Evolutionary conservation across 441 rosid genomes (phyloP).

Genomic region (Croton setiger): DNA sequence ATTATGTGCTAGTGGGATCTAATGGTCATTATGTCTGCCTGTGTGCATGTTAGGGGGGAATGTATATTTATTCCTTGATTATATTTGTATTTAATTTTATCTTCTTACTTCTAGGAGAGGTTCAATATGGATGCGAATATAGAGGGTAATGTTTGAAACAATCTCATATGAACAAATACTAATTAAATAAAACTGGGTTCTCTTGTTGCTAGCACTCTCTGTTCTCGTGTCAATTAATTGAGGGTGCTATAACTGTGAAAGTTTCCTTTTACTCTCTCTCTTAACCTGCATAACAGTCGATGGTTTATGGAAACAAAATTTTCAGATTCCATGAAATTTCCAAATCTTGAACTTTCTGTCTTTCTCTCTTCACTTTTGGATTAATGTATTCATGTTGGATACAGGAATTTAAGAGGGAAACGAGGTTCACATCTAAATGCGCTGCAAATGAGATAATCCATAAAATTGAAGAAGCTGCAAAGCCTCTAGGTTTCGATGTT

Average conservation of each 20-base stretch:
- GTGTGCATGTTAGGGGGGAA: background rate
- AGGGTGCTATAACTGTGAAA: background rate
- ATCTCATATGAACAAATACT: too few relatives aligned
- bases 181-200: background rate
- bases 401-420: conserved; percentile 82
- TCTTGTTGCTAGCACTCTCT: background rate
- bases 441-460: conserved; percentile 80
- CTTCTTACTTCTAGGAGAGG: too few relatives aligned
- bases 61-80: background rate
- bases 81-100: background rate
- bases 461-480: conserved; percentile 93
- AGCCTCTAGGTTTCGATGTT: conserved; percentile 96
- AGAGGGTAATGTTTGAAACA: background rate
- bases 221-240: background rate
- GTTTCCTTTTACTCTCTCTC: background rate
- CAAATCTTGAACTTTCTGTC: background rate
- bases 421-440: conserved; percentile 72
- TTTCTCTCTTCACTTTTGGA: background rate
- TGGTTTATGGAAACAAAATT: background rate
- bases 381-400: conserved; percentile 12
- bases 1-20: background rate
- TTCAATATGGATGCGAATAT: background rate
- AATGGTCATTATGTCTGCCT: background rate
- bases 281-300: background rate
- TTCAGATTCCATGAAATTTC: background rate